Evolutionary conservation across 2,329 filamentous ascomycete species (phyloP).

Genomic region (Colletotrichum orchidophilum): DNA sequence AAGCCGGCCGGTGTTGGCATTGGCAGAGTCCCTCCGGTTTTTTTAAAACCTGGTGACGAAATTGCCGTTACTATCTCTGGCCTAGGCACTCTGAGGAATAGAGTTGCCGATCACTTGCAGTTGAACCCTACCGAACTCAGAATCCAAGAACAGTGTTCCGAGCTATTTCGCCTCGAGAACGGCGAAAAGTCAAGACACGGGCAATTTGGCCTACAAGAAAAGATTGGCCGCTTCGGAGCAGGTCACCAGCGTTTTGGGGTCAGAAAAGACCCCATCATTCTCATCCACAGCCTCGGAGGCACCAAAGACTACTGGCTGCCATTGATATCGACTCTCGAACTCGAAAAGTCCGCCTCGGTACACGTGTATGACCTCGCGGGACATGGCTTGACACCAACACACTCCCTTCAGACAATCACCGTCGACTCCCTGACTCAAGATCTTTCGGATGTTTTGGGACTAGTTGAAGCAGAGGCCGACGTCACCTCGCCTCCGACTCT

Average conservation of each 20-base stretch:
- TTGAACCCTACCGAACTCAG: constrained; percentile 40
- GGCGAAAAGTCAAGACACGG: constrained; percentile 33
- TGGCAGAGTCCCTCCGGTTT: constrained; percentile 52
- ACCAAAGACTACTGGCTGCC: constrained; percentile 55
- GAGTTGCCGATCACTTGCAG: constrained; percentile 39
- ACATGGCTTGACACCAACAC: constrained; percentile 62
- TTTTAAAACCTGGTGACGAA: constrained; percentile 51
- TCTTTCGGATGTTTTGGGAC: constrained; percentile 48
- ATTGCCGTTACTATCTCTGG: constrained; percentile 52
- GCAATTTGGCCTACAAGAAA: constrained; percentile 41
- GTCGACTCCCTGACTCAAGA: constrained; percentile 56
- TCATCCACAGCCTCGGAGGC: constrained; percentile 65
- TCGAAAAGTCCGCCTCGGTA: constrained; percentile 42
- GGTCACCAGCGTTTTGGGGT: constrained; percentile 46
- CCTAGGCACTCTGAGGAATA: constrained; percentile 52
- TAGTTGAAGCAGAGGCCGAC: constrained; percentile 40
- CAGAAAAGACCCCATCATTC: constrained; percentile 49
- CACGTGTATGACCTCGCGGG: constrained; percentile 65
- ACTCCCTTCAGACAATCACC: constrained; percentile 50
- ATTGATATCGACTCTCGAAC: constrained; percentile 47
- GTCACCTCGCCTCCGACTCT: constrained; percentile 47
- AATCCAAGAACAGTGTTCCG: background rate
- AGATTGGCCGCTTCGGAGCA: constrained; percentile 49
- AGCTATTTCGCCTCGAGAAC: constrained; percentile 28
- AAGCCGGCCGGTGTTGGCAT: constrained; percentile 57